A percentile compares a stretch with the other conserved stretches of the same genome.
Evolutionary conservation across 164 flowering plant species (phyloP).

Genomic region (Aristolochia fimbriata): DNA sequence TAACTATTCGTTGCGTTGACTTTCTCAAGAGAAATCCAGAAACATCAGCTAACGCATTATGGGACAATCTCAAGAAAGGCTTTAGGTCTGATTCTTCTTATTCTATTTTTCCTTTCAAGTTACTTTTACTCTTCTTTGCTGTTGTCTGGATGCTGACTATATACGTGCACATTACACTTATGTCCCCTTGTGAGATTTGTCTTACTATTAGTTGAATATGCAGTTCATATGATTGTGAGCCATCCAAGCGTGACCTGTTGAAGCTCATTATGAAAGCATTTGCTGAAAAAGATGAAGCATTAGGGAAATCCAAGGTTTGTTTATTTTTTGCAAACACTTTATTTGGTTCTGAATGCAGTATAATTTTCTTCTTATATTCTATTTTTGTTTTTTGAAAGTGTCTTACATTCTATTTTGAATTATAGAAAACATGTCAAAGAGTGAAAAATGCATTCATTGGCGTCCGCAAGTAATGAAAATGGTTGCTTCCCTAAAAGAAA

Average conservation of each 20-base stretch:
- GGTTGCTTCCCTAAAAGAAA: too few relatives aligned
- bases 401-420: background rate
- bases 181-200: conserved; percentile 3
- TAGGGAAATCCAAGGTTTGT: conserved; percentile 36
- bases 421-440: too few relatives aligned
- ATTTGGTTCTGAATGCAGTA: too few relatives aligned
- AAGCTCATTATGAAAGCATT: conserved; percentile 28
- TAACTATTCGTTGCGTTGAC: conserved; percentile 50
- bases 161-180: too few relatives aligned
- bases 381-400: too few relatives aligned
- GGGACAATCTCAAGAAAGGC: conserved; percentile 48
- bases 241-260: conserved; percentile 40
- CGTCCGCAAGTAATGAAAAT: too few relatives aligned
- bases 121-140: background rate
- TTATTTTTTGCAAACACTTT: background rate
- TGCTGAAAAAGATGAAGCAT: conserved; percentile 24
- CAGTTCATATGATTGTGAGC: conserved; percentile 32
- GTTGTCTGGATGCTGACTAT: too few relatives aligned
- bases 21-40: conserved; percentile 38
- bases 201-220: conserved; percentile 4
- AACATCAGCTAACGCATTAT: conserved; percentile 32
- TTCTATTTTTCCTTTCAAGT: background rate
- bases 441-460: too few relatives aligned
- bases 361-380: background rate
- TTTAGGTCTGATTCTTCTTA: conserved; percentile 36